Base-by-base conservation (phyloP, 179 eudicot species). In the Beta corolliflora region DNA sequence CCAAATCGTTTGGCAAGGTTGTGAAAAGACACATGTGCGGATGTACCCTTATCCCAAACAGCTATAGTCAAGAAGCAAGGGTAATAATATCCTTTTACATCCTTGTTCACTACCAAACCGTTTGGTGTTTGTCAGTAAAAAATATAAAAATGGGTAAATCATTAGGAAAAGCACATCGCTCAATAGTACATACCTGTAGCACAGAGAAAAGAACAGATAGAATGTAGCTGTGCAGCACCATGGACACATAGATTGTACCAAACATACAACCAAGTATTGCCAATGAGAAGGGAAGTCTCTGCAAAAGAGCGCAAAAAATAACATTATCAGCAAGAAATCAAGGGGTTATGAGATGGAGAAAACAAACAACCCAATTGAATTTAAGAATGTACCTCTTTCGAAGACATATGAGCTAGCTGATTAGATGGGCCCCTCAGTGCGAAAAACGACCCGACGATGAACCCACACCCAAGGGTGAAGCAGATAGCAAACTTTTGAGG, bases 401-500 rank as follows among this genome's bases (percentile, higher is more conserved):
- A 91, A 68, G 91, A 81, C 99, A 96, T 94, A 86, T 96, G 99
- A 85, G 80, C 82, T 80, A 96, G 90, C 85, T 96, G 99, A 89
- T 88, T 93, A 85, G 88, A 88, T 81, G 98, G 97, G 29, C 98
- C 99, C 84, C 86, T 93, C 25, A 96, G 93, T 64, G 96, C 97
- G 64, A 96, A 96, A 87, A 94, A 93, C 65, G 99, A 94, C 45
- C 98, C 98, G 72, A 96, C 88, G 71, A 96, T 92, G 86, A 96
- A 91, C 79, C 87, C 89, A 87, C 97, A 93, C 79, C 99, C 99
- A 76, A 89, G 88, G 68, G 98, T 96, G 83, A 96, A 96, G 83
- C 98, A 96, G 78, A 96, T 85, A 53, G 99, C 97, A 82, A 96
- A 96, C 83, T 96, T 96, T 84, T 96, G 99, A 70, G 99, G 99